Base-by-base conservation (phyloP, 768 basidiomycete genomes). In the Dacryopinax primogenitus region DNA sequence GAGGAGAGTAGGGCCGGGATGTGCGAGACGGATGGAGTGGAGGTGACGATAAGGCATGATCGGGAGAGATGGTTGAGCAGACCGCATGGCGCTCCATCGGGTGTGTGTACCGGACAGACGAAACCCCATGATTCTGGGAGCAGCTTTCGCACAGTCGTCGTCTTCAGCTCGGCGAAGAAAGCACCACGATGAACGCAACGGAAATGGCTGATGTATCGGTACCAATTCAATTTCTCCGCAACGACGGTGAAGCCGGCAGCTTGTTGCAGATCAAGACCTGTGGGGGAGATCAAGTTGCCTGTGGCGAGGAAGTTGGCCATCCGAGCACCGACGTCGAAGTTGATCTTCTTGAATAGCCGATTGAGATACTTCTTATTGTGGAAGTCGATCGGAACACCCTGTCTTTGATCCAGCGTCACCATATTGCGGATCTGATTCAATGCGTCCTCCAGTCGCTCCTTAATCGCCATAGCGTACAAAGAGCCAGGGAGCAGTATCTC, bases 101-200 rank as follows among this genome's bases (percentile, higher is more conserved):
- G 96, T 0, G 96, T 99, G 73, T 99, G 96, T 18, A 99, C 96
- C 23, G 96, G 96, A 72, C 96, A 99, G 9, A 99, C 77, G 79
- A 99, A 99, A 62, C 94, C 96, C 96, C 96, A 99, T 34, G 95
- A 90, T 76, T 99, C 96, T 26, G 96, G 96, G 18, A 97, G 78
- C 62, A 99, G 78, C 75, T 98, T 98, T 68, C 96, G 86, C 64
- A 99, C 96, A 23, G 92, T 87, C 0, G 96, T 99, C 0, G 96
- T 99, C 79, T 97, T 97, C 64, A 98, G 84, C 74, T 98, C 93
- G 6, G 94, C 90, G 73, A 99, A 99, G 83, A 99, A 99, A 36
- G 96, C 93, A 74, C 96, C 96, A 77, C 96, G 90, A 77, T 99
- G 96, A 33, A 99, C 92, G 75, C 90, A 96, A 65, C 96, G 83